Conservation (phyloP, 2,329 filamentous ascomycete species). For the Remersonia thermophila region DNA sequence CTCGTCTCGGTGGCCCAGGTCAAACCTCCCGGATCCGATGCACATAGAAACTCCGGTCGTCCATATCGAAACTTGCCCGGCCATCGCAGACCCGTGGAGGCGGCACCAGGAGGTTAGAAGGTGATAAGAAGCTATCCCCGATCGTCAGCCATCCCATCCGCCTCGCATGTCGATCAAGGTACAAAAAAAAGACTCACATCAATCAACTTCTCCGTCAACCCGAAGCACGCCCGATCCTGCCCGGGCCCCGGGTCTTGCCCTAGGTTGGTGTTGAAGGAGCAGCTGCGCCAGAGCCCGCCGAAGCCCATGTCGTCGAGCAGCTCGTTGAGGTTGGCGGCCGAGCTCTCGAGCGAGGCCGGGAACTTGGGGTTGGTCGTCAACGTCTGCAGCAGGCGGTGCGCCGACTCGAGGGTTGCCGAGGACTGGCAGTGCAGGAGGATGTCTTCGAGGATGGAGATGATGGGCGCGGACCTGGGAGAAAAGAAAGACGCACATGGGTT, state of each 20-base stretch:
- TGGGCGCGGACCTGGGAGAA: constrained; percentile 36
- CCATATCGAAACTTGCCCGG: too few relatives aligned
- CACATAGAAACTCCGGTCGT: too few relatives aligned
- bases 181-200: constrained; percentile 32
- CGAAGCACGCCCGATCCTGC: constrained; percentile 38
- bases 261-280: constrained; percentile 32
- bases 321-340: constrained; percentile 36
- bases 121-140: too few relatives aligned
- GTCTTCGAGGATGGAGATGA: constrained; percentile 47
- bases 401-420: constrained; percentile 44
- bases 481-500: background rate
- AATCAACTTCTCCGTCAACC: constrained; percentile 47
- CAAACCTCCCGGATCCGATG: too few relatives aligned
- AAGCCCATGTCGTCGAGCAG: constrained; percentile 50
- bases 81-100: too few relatives aligned
- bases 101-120: too few relatives aligned
- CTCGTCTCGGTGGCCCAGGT: too few relatives aligned
- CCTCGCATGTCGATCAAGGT: background rate
- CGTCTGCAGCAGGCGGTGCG: constrained; percentile 47
- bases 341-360: constrained; percentile 31
- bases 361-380: constrained; percentile 44
- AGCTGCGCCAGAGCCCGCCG: constrained; percentile 43
- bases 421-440: constrained; percentile 53
- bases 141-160: too few relatives aligned
- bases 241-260: constrained; percentile 26